phyloP scores from a whole-genome alignment of 2,329 filamentous ascomycete species.

The Verticillium nubilum region DNA sequence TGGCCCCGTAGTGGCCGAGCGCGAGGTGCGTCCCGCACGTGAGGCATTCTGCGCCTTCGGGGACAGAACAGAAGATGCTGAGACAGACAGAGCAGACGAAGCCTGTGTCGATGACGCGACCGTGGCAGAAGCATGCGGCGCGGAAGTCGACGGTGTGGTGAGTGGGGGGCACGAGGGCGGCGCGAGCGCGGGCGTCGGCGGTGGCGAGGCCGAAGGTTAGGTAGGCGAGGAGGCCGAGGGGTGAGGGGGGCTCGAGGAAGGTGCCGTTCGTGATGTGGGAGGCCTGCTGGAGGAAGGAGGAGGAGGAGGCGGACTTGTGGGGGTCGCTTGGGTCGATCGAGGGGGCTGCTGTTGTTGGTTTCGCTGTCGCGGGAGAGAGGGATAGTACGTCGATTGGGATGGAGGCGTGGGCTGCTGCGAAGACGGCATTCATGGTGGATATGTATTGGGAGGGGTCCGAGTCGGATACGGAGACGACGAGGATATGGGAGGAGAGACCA shows the following conservation, averaged over 20 bases:
- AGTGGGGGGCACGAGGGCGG: conserved; percentile 69
- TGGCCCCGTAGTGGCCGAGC: conserved; percentile 70
- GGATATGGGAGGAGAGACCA: conserved; percentile 71
- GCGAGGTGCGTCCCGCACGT: conserved; percentile 77
- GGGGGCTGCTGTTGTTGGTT: not conserved
- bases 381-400: conserved; percentile 92
- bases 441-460: conserved; percentile 88
- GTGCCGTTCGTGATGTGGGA: conserved; percentile 56
- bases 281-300: conserved; percentile 92
- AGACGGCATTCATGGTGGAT: conserved; percentile 96
- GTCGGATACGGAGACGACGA: conserved; percentile 85
- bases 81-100: conserved; percentile 96
- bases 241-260: conserved; percentile 47
- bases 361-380: conserved; percentile 41
- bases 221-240: conserved; percentile 77
- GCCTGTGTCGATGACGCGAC: conserved; percentile 82
- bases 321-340: not conserved
- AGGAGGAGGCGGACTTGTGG: conserved; percentile 49
- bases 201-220: conserved; percentile 92
- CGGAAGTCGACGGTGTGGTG: conserved; percentile 90
- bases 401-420: conserved; percentile 81
- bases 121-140: conserved; percentile 97
- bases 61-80: conserved; percentile 78
- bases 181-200: conserved; percentile 51
- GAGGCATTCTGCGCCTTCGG: conserved; percentile 62